Evolutionary conservation across 2,329 filamentous ascomycete species (phyloP).

Genomic region (Colletotrichum endophyticum): DNA sequence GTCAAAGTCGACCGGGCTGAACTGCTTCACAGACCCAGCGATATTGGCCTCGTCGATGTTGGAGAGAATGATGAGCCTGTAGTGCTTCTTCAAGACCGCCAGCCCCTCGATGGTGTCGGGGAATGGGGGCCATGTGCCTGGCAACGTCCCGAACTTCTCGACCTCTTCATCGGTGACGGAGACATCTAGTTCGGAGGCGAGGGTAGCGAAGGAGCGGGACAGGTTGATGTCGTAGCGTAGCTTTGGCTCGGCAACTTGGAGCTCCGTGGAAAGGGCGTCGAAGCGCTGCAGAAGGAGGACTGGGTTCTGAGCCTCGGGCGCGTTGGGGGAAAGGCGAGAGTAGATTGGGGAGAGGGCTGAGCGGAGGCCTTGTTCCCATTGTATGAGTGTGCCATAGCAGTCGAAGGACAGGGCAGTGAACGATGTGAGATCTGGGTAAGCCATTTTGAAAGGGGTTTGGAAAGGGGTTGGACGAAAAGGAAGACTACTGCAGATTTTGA

Average conservation of each 20-base stretch:
- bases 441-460: background rate
- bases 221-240: constrained; percentile 65
- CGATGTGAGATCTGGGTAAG: constrained; percentile 1
- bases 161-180: constrained; percentile 40
- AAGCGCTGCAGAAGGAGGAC: constrained; percentile 44
- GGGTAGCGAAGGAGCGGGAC: constrained; percentile 43
- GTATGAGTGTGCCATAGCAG: constrained; percentile 80
- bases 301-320: constrained; percentile 39
- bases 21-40: constrained; percentile 25
- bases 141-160: constrained; percentile 52
- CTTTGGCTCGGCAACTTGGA: constrained; percentile 58
- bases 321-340: constrained; percentile 40
- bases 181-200: constrained; percentile 46
- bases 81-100: constrained; percentile 49
- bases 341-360: constrained; percentile 54
- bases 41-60: constrained; percentile 59
- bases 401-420: constrained; percentile 69
- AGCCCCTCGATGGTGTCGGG: constrained; percentile 61
- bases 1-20: constrained; percentile 61
- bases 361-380: constrained; percentile 75
- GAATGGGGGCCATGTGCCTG: constrained; percentile 62
- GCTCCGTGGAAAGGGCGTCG: constrained; percentile 49
- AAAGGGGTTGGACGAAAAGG: background rate
- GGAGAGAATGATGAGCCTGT: constrained; percentile 64
- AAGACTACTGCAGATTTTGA: too few species aligned